Evolutionary conservation across 352 stramenopile genomes (phyloP).

Genomic region (Phytophthora hibernalis): DNA sequence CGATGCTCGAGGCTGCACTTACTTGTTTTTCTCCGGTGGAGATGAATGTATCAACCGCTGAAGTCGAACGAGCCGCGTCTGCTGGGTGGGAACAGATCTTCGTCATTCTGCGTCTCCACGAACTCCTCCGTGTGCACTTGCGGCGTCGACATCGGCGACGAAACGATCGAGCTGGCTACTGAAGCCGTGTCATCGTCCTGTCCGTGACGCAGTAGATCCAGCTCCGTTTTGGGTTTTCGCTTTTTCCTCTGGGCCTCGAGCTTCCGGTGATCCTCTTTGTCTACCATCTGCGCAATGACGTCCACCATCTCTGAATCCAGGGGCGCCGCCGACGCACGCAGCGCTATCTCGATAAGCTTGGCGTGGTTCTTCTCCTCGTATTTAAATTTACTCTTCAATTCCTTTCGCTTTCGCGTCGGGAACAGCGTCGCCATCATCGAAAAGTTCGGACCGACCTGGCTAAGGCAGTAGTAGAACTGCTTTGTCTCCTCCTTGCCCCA

Average conservation of each 20-base stretch:
- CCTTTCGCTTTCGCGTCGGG: constrained; percentile 78
- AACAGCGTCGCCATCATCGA: constrained; percentile 90
- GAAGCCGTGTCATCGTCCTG: constrained; percentile 36
- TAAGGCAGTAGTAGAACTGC: constrained; percentile 90
- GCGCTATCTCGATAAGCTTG: constrained; percentile 79
- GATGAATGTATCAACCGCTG: constrained; percentile 37
- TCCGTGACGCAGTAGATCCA: constrained; percentile 11
- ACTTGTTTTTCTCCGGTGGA: background rate
- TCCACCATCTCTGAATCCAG: constrained; percentile 86
- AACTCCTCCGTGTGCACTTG: constrained; percentile 42
- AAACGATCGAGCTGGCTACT: constrained; percentile 28
- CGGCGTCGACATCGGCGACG: constrained; percentile 40
- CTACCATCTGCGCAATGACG: constrained; percentile 80
- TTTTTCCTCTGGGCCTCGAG: constrained; percentile 52
- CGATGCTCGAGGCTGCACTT: constrained; percentile 14
- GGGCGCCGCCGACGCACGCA: constrained; percentile 72
- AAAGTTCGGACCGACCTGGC: constrained; percentile 86
- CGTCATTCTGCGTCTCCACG: constrained; percentile 52
- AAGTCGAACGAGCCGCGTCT: constrained; percentile 78
- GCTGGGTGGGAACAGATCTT: constrained; percentile 59
- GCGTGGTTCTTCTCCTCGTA: constrained; percentile 85
- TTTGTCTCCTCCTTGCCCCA: constrained; percentile 88
- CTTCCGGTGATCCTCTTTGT: constrained; percentile 74
- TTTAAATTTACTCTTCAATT: constrained; percentile 91
- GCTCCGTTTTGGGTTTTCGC: constrained; percentile 26